Evolutionary conservation across 345 rosid species (phyloP).

Genomic region (Corchorus capsularis): DNA sequence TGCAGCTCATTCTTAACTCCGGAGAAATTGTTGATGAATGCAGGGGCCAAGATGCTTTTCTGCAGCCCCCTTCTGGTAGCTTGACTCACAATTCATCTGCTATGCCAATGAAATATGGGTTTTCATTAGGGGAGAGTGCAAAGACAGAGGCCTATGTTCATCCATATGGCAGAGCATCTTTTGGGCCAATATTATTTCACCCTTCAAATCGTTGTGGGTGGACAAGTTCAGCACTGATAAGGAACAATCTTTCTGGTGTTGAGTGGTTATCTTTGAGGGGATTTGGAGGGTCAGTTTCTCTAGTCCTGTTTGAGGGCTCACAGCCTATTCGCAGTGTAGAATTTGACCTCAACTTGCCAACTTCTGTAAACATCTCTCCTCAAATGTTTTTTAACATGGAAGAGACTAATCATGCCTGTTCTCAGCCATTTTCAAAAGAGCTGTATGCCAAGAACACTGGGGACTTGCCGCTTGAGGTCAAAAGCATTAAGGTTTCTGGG

Average conservation of each 20-base stretch:
- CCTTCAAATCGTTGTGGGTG: constrained; percentile 66
- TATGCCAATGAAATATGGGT: constrained; percentile 40
- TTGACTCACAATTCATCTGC: constrained; percentile 28
- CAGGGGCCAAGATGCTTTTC: constrained; percentile 36
- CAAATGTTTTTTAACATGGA: constrained; percentile 36
- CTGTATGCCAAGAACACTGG: constrained; percentile 61
- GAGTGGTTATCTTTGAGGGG: constrained; percentile 76
- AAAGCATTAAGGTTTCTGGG: constrained; percentile 59
- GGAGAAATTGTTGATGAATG: constrained; percentile 63
- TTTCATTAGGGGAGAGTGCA: constrained; percentile 54
- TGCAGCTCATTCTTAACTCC: constrained; percentile 73
- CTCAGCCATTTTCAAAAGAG: constrained; percentile 55
- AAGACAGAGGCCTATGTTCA: constrained; percentile 55
- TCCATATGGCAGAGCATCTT: constrained; percentile 51
- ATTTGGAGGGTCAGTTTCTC: constrained; percentile 53
- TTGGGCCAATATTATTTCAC: constrained; percentile 66
- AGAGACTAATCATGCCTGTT: constrained; percentile 45
- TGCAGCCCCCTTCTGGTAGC: constrained; percentile 31
- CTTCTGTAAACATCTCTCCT: constrained; percentile 41
- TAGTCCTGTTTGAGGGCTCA: constrained; percentile 53
- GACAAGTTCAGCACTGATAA: constrained; percentile 68
- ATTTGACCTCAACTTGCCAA: constrained; percentile 47
- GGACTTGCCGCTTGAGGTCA: constrained; percentile 66
- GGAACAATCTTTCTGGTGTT: constrained; percentile 76
- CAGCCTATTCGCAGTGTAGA: constrained; percentile 55